Evolutionary conservation across 176 grass and related monocot genomes (phyloP), one percentile per base, ranked within the genome.

Genomic region (Aegilops speltoides): DNA sequence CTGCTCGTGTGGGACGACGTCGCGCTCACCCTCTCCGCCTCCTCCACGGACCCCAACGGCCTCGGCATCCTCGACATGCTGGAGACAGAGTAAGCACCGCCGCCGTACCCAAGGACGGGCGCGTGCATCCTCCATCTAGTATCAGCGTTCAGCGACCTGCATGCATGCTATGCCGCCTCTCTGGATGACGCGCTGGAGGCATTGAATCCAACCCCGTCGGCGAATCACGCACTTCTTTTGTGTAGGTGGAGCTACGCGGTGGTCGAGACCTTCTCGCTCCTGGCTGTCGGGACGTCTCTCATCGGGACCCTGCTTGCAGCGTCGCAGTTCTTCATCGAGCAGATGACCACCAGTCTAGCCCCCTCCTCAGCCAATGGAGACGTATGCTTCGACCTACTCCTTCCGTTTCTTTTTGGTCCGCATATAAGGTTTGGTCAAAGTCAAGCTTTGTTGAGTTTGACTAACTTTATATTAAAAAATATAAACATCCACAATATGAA

Each of bases 271-370:
- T 97, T 97, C 87, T 95, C 93, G 5, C 85, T 97, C 60, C 89
- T 97, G 12, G 95, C 93, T 6, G 95, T 95, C 2, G 83, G 91
- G 80, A 97, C 95, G 4, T 95, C 91, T 66, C 82, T 93, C 20
- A 93, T 95, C 46, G 91, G 91, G 65, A 97, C 95, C 3, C 89
- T 97, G 76, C 91, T 97, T 8, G 89, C 87, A 62, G 91, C 86
- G 13, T 95, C 91, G 54, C 93, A 93, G 73, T 95, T 97, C 95
- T 93, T 93, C 88, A 64, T 95, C 24, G 95, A 95, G 81, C 95
- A 97, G 84, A 83, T 93, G 61, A 76, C 75, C 50, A 70, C 78
- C 52, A 85, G 80, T 77, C 19, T 88, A 29, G 75, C 70, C 54
- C 79, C 73, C 32, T 63, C 85, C 11, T 40, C 40, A 24, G 1